Conservation (phyloP, 257 asterid species). For the Lavandula angustifolia region DNA sequence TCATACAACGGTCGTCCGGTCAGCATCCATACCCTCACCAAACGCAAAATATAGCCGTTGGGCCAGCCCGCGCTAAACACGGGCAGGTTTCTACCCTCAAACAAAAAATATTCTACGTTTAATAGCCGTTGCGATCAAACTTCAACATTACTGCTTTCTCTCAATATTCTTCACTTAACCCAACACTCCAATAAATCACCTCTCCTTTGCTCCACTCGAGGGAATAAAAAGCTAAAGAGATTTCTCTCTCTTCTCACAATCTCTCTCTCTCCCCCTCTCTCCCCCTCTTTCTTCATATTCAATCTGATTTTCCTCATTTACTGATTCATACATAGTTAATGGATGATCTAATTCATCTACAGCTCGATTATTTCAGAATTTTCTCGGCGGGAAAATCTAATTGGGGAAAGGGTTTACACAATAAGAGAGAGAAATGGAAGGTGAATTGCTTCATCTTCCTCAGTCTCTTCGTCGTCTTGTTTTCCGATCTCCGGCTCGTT, state of each 20-base stretch:
- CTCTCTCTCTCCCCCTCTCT: conserved; percentile 10
- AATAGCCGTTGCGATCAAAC: conserved; percentile 49
- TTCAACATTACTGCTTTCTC: neutral
- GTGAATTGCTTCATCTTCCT: conserved; percentile 2
- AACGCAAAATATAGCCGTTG: conserved; percentile 56
- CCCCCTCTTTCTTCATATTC: conserved; percentile 4
- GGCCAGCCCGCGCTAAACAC: conserved; percentile 47
- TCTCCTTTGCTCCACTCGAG: conserved; percentile 23
- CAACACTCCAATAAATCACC: conserved; percentile 30
- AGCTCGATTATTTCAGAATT: neutral
- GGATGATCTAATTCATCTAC: conserved; percentile 30
- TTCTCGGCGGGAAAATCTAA: conserved; percentile 11
- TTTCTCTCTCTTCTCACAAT: neutral
- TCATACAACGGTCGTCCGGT: conserved; percentile 26
- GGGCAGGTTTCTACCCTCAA: conserved; percentile 26
- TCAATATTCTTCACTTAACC: conserved; percentile 18
- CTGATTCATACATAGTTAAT: neutral
- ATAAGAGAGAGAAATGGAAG: conserved; percentile 25
- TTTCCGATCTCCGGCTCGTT: conserved; percentile 30
- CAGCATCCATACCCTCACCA: conserved; percentile 12
- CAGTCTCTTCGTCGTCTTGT: conserved; percentile 34
- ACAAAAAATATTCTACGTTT: neutral
- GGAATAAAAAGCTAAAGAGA: conserved; percentile 19
- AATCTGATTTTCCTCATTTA: conserved; percentile 2
- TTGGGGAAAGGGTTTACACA: conserved; percentile 23